phyloP scores from a whole-genome alignment of 208 protist species.

The Tritrichomonas musculus region DNA sequence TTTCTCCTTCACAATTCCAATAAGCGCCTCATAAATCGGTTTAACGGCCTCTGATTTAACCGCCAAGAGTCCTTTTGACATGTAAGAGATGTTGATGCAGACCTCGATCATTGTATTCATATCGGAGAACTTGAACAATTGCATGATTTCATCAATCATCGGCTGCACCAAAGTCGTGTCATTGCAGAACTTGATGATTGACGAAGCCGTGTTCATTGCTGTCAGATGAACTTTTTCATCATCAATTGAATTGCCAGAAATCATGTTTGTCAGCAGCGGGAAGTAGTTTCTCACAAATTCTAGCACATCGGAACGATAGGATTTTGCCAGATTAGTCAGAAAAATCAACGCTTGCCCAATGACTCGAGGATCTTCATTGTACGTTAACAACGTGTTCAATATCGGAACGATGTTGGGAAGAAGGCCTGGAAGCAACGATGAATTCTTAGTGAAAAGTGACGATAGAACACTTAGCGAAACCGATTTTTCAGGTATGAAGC shows the following conservation, averaged over 20 bases:
- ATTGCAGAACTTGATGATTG: not conserved
- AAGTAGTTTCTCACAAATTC: not conserved
- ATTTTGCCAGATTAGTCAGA: not conserved
- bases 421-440: not conserved
- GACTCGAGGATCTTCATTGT: not conserved
- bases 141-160: not conserved
- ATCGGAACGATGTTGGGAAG: not conserved
- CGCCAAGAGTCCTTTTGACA: not conserved
- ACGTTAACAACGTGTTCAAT: not conserved
- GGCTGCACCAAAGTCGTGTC: not conserved
- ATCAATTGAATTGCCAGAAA: not conserved
- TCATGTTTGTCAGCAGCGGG: not conserved
- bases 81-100: not conserved
- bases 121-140: not conserved
- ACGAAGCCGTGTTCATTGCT: not conserved
- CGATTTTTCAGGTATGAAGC: not conserved
- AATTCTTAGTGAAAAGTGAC: not conserved
- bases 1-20: not conserved
- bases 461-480: not conserved
- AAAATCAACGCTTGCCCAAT: not conserved
- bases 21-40: not conserved
- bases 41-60: not conserved
- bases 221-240: too few species aligned
- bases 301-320: not conserved
- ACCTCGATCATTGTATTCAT: not conserved